A percentile compares a stretch with the other conserved stretches of the same genome.
These are phyloP conservation scores for Ophiostoma ulmi DNA, from an alignment of 2,329 filamentous ascomycete genomes.

Conservation along the genomic window DNA sequence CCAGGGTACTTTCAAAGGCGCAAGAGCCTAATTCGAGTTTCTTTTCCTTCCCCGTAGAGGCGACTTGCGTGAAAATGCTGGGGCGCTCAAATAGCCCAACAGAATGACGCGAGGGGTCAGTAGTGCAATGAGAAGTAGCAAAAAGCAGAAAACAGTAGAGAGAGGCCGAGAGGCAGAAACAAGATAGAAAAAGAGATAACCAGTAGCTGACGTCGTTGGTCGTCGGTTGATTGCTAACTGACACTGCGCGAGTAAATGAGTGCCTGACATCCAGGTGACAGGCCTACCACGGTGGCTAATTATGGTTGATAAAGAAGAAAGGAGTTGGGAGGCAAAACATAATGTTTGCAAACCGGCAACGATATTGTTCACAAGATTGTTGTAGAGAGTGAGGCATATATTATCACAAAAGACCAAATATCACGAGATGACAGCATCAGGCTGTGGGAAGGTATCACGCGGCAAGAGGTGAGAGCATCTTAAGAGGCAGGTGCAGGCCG, in stretches of 20 bases:
- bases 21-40: too few relatives aligned
- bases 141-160: not conserved
- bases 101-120: conserved; percentile 5
- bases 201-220: not conserved
- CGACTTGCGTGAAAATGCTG: not conserved
- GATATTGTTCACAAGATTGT: not conserved
- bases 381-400: not conserved
- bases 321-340: not conserved
- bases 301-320: conserved; percentile 6
- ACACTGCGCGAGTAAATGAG: not conserved
- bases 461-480: not conserved
- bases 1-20: not conserved
- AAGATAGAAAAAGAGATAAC: not conserved
- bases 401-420: not conserved
- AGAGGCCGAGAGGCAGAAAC: not conserved
- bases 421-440: not conserved
- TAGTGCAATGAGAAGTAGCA: not conserved
- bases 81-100: not conserved
- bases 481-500: not conserved
- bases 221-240: not conserved
- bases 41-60: not conserved
- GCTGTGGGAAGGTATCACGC: not conserved
- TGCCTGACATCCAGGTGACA: not conserved
- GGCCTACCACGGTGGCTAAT: not conserved
- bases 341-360: not conserved